Conservation (phyloP, 345 rosid genomes). For the Crucihimalaya himalaica region DNA sequence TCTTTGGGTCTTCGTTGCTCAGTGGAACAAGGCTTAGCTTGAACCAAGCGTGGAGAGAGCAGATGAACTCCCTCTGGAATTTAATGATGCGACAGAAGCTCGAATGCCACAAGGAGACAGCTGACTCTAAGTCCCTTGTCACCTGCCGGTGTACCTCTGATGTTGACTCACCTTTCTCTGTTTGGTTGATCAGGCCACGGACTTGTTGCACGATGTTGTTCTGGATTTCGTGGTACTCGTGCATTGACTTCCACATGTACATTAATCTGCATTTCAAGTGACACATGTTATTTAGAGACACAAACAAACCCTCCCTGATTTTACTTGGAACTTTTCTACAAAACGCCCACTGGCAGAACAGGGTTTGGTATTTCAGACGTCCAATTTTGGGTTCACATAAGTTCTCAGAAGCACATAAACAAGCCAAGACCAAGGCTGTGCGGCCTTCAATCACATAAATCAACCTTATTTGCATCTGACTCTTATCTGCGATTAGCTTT, state of each 20-base stretch:
- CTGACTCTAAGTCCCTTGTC: slow-evolving; percentile 84
- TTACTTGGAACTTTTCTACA: background rate
- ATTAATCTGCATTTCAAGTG: slow-evolving; percentile 61
- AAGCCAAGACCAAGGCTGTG: slow-evolving; percentile 3
- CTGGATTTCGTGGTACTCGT: slow-evolving; percentile 83
- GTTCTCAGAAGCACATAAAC: background rate
- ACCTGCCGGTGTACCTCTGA: slow-evolving; percentile 84
- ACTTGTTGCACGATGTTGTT: slow-evolving; percentile 89
- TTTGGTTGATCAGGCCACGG: slow-evolving; percentile 69
- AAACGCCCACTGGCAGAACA: background rate
- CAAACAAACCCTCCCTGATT: background rate
- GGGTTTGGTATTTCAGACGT: background rate
- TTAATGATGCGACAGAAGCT: slow-evolving; percentile 79
- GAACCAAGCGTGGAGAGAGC: slow-evolving; percentile 86
- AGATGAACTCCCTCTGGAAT: slow-evolving; percentile 77
- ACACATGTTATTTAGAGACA: slow-evolving; percentile 1
- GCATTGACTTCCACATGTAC: slow-evolving; percentile 96
- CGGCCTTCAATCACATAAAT: background rate
- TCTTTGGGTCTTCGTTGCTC: slow-evolving; percentile 50
- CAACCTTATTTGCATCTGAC: background rate
- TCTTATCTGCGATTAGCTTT: background rate
- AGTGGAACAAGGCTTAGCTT: slow-evolving; percentile 76
- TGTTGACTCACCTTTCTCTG: slow-evolving; percentile 72
- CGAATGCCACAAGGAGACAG: slow-evolving; percentile 81
- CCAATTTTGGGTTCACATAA: background rate